These are phyloP conservation scores for Persicaria tinctoria DNA, from an alignment of 148 eudicot species.

Conservation along the genomic window DNA sequence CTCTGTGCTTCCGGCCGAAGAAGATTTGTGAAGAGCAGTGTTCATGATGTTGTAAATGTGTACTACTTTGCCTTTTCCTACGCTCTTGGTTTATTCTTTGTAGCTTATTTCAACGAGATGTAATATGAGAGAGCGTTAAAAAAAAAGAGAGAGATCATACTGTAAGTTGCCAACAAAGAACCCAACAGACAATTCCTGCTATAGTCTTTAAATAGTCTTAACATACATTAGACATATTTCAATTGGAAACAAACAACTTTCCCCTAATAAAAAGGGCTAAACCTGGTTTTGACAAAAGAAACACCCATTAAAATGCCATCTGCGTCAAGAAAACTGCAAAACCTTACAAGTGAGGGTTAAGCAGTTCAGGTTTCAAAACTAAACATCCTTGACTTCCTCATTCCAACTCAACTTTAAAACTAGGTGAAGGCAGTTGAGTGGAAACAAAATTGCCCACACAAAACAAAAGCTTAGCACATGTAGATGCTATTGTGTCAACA, in stretches of 20 bases:
- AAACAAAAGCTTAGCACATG: neutral
- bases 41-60: neutral
- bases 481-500: conserved; percentile 3
- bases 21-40: no score
- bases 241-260: no score
- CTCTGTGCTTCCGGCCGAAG: neutral
- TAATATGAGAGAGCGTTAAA: no score
- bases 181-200: no score
- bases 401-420: neutral
- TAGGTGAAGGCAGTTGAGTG: neutral
- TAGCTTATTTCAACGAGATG: neutral
- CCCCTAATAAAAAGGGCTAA: no score
- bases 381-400: neutral
- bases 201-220: no score
- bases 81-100: neutral
- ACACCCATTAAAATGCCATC: neutral
- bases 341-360: neutral
- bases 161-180: no score
- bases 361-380: conserved; percentile 1
- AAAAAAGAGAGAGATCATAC: no score
- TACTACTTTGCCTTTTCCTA: neutral
- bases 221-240: no score
- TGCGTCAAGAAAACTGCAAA: neutral
- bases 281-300: neutral
- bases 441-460: neutral